Percentiles rank a stretch among this genome's conserved stretches.
Conservation (phyloP, 495 filamentous ascomycete genomes). For the Hypoxylon crocopeplum region DNA sequence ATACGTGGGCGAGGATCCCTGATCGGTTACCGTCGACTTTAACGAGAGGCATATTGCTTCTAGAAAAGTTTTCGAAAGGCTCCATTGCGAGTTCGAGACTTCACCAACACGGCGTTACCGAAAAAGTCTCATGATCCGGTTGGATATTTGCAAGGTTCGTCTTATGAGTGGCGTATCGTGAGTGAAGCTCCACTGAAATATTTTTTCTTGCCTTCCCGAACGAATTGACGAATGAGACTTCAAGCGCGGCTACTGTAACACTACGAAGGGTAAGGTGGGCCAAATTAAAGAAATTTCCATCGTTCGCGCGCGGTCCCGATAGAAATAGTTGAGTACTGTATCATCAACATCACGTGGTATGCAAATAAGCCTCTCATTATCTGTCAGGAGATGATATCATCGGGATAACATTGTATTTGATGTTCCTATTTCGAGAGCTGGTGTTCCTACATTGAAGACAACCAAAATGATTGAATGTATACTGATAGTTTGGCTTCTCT, state of each 20-base stretch:
- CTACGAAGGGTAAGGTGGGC: constrained; percentile 15
- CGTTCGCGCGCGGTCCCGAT: constrained; percentile 13
- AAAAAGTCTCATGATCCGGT: constrained; percentile 33
- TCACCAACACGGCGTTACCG: constrained; percentile 23
- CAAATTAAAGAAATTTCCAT: constrained; percentile 10
- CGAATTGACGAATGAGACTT: constrained; percentile 23
- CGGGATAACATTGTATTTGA: no score
- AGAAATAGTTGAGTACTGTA: no score
- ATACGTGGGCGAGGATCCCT: no score
- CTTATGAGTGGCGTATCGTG: constrained; percentile 23
- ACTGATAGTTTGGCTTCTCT: no score
- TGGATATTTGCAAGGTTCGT: constrained; percentile 7
- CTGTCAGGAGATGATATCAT: background rate
- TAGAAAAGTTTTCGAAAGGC: constrained; percentile 16
- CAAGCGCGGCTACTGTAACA: constrained; percentile 17
- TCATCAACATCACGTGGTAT: background rate
- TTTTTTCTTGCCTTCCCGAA: constrained; percentile 11
- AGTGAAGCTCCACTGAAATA: constrained; percentile 27
- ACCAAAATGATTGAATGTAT: no score
- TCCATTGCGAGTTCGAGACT: constrained; percentile 20
- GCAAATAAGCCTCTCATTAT: background rate
- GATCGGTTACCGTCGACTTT: constrained; percentile 13
- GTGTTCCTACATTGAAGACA: no score
- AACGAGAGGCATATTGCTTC: background rate
- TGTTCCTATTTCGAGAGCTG: no score